phyloP scores from a whole-genome alignment of 1,284 basidiomycete species.

The Trichosporon asahii region DNA sequence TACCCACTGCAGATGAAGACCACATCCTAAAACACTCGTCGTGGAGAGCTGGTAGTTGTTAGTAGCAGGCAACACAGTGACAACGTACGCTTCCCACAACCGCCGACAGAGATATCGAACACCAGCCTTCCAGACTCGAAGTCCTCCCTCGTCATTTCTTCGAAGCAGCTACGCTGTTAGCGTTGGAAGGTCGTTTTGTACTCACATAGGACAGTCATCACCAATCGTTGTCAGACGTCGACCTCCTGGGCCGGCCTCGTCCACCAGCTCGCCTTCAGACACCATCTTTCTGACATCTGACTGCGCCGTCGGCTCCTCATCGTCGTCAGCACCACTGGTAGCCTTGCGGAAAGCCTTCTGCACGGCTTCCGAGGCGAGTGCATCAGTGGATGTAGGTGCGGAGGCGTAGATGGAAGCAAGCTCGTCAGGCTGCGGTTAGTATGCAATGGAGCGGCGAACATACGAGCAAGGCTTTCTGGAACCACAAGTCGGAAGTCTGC shows the following conservation, averaged over 20 bases:
- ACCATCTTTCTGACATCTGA: background rate
- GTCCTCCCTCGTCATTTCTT: slow-evolving; percentile 38
- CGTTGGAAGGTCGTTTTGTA: background rate
- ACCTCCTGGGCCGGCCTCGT: background rate
- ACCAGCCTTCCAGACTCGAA: slow-evolving; percentile 27
- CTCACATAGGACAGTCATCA: slow-evolving; percentile 46
- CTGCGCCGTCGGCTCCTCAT: background rate
- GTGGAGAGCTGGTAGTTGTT: slow-evolving; percentile 30
- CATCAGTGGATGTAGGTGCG: background rate
- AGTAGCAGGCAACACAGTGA: background rate
- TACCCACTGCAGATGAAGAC: slow-evolving; percentile 32
- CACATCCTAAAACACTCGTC: slow-evolving; percentile 40
- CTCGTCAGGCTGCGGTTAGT: slow-evolving; percentile 1
- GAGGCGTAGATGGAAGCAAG: background rate
- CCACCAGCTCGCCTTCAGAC: background rate
- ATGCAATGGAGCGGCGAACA: background rate
- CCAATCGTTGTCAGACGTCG: slow-evolving; percentile 30
- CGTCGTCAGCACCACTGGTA: slow-evolving; percentile 23
- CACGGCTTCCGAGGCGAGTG: slow-evolving; percentile 23
- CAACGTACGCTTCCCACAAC: slow-evolving; percentile 41
- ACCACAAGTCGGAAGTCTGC: slow-evolving; percentile 28
- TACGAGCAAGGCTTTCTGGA: slow-evolving; percentile 38
- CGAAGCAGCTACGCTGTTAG: slow-evolving; percentile 31
- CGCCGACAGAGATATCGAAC: slow-evolving; percentile 32
- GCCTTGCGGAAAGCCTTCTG: slow-evolving; percentile 30